Base-by-base conservation (phyloP, 495 filamentous ascomycete species). In the Lepidopterella palustris region DNA sequence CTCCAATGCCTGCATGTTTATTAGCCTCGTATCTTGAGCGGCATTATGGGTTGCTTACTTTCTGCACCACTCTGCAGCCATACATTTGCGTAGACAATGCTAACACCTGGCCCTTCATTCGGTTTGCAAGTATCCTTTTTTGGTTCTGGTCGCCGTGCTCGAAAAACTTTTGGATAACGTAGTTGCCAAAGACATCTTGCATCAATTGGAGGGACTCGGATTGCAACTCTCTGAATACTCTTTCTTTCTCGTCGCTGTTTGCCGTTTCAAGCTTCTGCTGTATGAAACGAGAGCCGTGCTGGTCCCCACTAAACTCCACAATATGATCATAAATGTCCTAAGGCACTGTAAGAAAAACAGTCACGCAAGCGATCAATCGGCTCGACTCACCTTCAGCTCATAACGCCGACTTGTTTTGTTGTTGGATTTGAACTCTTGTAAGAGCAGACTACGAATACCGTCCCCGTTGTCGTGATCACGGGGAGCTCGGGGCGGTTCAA, bases 121-220 rank as follows among this genome's bases (percentile, higher is more conserved):
- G 80, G 52, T 83, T 82, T 3, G 90, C 92, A 42, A 98, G 71
- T 2, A 87, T 79, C 71, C 87, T 90, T 74, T 98, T 98, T 71
- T 97, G 95, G 5, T 83, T 79, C 70, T 96, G 92, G 62, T 91
- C 95, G 28, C 95, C 95, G 68, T 97, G 90, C 73, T 97, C 92
- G 64, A 97, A 97, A 61, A 97, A 84, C 70, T 97, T 97, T 67
- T 98, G 93, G 23, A 97, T 93, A 32, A 98, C 93, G 68, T 97
- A 98, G 72, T 98, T 98, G 18, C 93, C 93, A 69, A 96, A 97
- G 13, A 97, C 86, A 69, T 97, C 95, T 10, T 87, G 92, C 90
- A 96, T 97, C 42, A 97, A 76, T 69, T 92, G 90, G 35, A 96
- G 65, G 8, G 85, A 82, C 66, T 97, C 92, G 0, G 85, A 81